Conservation (phyloP, 306 rosid species). For the Cicer chorassanicum region DNA sequence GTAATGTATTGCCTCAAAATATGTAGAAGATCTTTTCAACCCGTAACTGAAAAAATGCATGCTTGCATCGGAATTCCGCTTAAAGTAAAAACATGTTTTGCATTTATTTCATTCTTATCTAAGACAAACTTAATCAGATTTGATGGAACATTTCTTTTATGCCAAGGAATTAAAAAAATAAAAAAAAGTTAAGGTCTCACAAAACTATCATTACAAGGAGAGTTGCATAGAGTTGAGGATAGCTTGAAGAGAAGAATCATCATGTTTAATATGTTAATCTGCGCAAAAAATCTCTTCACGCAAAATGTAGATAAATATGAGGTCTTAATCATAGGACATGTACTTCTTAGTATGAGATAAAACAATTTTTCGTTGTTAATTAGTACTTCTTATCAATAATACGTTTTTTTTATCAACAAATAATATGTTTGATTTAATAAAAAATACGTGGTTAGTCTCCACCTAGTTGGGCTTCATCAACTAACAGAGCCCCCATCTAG, state of each 20-base stretch:
- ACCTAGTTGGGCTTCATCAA: too few relatives aligned
- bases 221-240: too few relatives aligned
- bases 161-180: too few relatives aligned
- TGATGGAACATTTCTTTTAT: background rate
- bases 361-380: background rate
- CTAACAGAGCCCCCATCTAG: background rate
- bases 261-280: too few relatives aligned
- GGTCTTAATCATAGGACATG: background rate
- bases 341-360: background rate
- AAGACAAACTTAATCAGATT: background rate
- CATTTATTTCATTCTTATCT: constrained; percentile 28
- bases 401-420: too few relatives aligned
- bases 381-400: background rate
- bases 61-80: constrained; percentile 51
- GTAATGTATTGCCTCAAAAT: constrained; percentile 43
- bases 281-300: too few relatives aligned
- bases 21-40: constrained; percentile 48
- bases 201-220: too few relatives aligned
- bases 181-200: too few relatives aligned
- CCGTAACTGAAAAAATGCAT: constrained; percentile 50
- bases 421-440: too few relatives aligned
- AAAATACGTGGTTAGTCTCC: too few relatives aligned
- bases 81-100: constrained; percentile 41
- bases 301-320: background rate
- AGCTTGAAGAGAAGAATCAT: too few relatives aligned